These are phyloP conservation scores for Annulohypoxylon stygium DNA, from an alignment of 495 filamentous ascomycete genomes.

Conservation along the genomic window DNA sequence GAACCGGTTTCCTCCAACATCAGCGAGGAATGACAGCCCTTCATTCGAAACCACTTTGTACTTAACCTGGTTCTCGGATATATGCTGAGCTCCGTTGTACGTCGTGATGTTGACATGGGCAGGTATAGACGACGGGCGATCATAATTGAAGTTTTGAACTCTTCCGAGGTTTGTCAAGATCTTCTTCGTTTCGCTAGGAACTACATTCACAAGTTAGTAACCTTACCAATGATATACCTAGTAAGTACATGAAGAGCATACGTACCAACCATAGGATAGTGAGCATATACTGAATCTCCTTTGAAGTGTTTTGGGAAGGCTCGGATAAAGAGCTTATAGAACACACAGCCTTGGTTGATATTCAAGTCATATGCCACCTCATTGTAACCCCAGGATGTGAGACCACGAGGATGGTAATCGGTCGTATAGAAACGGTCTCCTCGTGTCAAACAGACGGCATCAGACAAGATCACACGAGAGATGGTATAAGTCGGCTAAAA, in stretches of 20 bases:
- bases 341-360: slow-evolving; percentile 83
- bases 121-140: slow-evolving; percentile 68
- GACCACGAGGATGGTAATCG: slow-evolving; percentile 76
- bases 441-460: slow-evolving; percentile 86
- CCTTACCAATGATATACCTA: neutral
- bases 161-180: slow-evolving; percentile 80
- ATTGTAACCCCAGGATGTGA: slow-evolving; percentile 85
- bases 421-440: slow-evolving; percentile 88
- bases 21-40: slow-evolving; percentile 65
- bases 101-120: slow-evolving; percentile 68
- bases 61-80: slow-evolving; percentile 71
- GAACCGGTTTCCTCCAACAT: slow-evolving; percentile 62
- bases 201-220: slow-evolving; percentile 27
- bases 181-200: slow-evolving; percentile 71
- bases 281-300: slow-evolving; percentile 85
- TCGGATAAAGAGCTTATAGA: slow-evolving; percentile 84
- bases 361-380: slow-evolving; percentile 80
- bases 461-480: slow-evolving; percentile 84
- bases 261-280: slow-evolving; percentile 76
- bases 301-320: slow-evolving; percentile 87
- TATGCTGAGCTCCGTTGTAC: slow-evolving; percentile 71
- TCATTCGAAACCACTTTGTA: slow-evolving; percentile 76
- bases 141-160: slow-evolving; percentile 78
- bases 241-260: neutral
- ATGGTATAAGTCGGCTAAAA: slow-evolving; percentile 78